Evolutionary conservation across 2,329 filamentous ascomycete genomes (phyloP).

Genomic region (Monosporascus sp.): DNA sequence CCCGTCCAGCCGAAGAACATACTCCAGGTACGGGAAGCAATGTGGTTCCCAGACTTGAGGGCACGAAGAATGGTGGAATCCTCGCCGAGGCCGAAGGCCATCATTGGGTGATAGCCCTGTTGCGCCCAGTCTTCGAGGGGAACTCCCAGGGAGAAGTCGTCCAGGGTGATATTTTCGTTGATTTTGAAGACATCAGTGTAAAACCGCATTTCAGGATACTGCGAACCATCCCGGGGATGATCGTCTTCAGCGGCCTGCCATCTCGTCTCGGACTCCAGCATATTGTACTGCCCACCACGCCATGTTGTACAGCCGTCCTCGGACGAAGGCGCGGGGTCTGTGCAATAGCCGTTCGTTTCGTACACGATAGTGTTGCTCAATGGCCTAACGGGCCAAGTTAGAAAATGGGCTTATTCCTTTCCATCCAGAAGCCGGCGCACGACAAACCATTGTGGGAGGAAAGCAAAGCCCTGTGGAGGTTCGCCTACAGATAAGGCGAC

Average conservation of each 20-base stretch:
- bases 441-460: slow-evolving; percentile 9
- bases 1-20: slow-evolving; percentile 27
- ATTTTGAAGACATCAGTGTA: background rate
- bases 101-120: slow-evolving; percentile 17
- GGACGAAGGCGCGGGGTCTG: background rate
- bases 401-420: background rate
- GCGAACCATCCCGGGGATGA: background rate
- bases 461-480: slow-evolving; percentile 7
- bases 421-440: background rate
- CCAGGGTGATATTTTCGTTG: slow-evolving; percentile 10
- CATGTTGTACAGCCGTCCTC: slow-evolving; percentile 4
- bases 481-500: slow-evolving; percentile 4
- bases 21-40: slow-evolving; percentile 23
- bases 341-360: slow-evolving; percentile 2
- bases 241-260: background rate
- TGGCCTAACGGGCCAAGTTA: background rate
- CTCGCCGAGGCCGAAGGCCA: slow-evolving; percentile 20
- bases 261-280: slow-evolving; percentile 1
- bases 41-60: slow-evolving; percentile 18
- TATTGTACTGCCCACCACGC: slow-evolving; percentile 5
- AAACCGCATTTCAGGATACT: slow-evolving; percentile 1
- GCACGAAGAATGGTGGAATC: slow-evolving; percentile 25
- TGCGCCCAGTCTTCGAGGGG: slow-evolving; percentile 16
- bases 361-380: slow-evolving; percentile 5
- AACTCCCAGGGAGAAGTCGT: slow-evolving; percentile 14